phyloP scores from a whole-genome alignment of 306 rosid species.

The Ziziphus jujuba region DNA sequence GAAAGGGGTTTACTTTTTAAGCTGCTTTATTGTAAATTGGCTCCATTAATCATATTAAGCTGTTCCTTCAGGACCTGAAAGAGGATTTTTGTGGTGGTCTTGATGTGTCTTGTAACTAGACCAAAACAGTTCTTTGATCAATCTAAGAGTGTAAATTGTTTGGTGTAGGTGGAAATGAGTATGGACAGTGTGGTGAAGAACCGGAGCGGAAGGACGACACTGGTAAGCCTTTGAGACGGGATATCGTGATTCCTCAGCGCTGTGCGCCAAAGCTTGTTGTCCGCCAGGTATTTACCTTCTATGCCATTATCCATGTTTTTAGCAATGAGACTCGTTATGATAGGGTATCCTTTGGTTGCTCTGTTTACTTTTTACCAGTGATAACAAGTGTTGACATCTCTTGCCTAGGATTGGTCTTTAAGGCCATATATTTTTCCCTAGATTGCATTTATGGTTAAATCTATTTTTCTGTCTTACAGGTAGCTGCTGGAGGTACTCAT shows the following conservation, averaged over 20 bases:
- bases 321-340: no score
- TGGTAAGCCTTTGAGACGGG: constrained; percentile 80
- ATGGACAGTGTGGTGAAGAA: constrained; percentile 99
- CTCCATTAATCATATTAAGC: neutral
- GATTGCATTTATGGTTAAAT: constrained; percentile 6
- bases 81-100: neutral
- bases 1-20: neutral
- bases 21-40: neutral
- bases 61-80: neutral
- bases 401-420: neutral
- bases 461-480: constrained; percentile 46
- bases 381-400: neutral
- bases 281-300: constrained; percentile 55
- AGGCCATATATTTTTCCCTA: constrained; percentile 7
- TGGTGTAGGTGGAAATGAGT: constrained; percentile 89
- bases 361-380: neutral
- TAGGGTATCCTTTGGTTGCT: neutral
- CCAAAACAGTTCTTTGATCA: constrained; percentile 1
- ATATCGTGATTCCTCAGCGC: constrained; percentile 86
- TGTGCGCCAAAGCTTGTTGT: constrained; percentile 91
- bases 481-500: constrained; percentile 99
- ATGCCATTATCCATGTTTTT: neutral
- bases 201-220: constrained; percentile 89
- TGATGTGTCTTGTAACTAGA: neutral
- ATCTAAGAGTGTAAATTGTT: constrained; percentile 23